Percentiles rank a stretch among this genome's conserved stretches.
Conservation (phyloP, 345 rosid genomes). For the Lumnitzera littorea region DNA sequence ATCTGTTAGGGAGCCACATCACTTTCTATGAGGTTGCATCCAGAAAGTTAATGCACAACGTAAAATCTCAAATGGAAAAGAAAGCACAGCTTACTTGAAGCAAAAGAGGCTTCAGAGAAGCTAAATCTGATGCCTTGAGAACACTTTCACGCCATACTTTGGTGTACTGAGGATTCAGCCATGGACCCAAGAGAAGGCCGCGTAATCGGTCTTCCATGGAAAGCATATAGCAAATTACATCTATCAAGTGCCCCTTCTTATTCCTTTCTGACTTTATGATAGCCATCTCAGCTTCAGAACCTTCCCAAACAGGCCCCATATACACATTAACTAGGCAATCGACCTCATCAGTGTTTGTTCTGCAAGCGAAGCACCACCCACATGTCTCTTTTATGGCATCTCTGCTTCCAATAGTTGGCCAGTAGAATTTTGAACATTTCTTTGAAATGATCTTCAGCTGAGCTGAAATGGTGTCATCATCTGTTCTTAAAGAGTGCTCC, state of each 20-base stretch:
- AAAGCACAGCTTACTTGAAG: constrained; percentile 43
- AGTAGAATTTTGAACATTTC: constrained; percentile 44
- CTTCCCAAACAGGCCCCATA: constrained; percentile 34
- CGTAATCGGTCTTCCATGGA: constrained; percentile 64
- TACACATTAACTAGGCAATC: constrained; percentile 69
- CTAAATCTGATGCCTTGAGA: constrained; percentile 47
- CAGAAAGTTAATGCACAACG: background rate
- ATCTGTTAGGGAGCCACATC: too few relatives aligned
- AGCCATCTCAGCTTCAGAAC: constrained; percentile 32
- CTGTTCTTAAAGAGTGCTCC: constrained; percentile 33
- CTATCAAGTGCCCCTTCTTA: constrained; percentile 43
- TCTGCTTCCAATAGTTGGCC: constrained; percentile 41
- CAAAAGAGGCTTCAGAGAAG: constrained; percentile 45
- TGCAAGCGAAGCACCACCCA: constrained; percentile 95
- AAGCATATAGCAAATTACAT: constrained; percentile 47
- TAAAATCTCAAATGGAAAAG: background rate
- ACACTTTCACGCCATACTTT: constrained; percentile 56
- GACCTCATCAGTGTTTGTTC: constrained; percentile 35
- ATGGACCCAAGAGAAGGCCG: constrained; percentile 88
- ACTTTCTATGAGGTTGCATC: too few relatives aligned
- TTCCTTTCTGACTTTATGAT: constrained; percentile 26
- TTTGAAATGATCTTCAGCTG: constrained; percentile 78
- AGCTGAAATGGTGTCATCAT: constrained; percentile 56
- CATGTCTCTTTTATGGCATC: constrained; percentile 67
- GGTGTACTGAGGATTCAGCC: constrained; percentile 65